Evolutionary conservation across 108 stramenopile species (phyloP).

Genomic region (Cyclotella sp.): DNA sequence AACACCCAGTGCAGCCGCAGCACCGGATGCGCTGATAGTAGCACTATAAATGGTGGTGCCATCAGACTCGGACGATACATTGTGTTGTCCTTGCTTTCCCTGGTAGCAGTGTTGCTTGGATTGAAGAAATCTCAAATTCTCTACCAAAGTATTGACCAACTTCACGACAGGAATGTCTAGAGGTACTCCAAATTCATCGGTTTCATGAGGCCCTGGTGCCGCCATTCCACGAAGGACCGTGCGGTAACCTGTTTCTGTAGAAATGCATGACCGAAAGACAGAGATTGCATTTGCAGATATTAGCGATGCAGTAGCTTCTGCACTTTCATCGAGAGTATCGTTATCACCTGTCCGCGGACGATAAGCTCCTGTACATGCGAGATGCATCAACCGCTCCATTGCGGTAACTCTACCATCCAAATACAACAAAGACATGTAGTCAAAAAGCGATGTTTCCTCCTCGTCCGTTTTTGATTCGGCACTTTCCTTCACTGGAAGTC

Average conservation of each 20-base stretch:
- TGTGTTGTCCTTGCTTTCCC: neutral
- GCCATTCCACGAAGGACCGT: constrained; percentile 75
- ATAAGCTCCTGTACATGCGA: constrained; percentile 76
- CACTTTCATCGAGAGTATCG: constrained; percentile 55
- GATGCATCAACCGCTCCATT: constrained; percentile 69
- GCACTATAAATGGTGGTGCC: constrained; percentile 29
- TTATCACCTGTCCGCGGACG: constrained; percentile 31
- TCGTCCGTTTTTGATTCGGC: constrained; percentile 8
- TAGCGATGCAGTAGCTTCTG: constrained; percentile 62
- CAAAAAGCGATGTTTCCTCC: constrained; percentile 41
- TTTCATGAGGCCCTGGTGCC: constrained; percentile 66
- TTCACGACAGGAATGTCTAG: constrained; percentile 59
- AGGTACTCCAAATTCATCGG: constrained; percentile 28
- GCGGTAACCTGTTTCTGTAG: constrained; percentile 54
- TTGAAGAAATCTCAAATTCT: constrained; percentile 54
- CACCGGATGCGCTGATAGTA: constrained; percentile 63
- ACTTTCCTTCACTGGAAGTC: neutral
- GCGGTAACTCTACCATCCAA: constrained; percentile 50
- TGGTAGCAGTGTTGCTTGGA: constrained; percentile 15
- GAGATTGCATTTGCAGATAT: constrained; percentile 36
- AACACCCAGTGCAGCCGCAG: constrained; percentile 65
- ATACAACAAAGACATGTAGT: constrained; percentile 50
- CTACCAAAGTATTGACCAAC: constrained; percentile 68
- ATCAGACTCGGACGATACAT: constrained; percentile 8
- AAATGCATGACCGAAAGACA: constrained; percentile 54